A percentile compares a stretch with the other conserved stretches of the same genome.
These are phyloP conservation scores for Diaporthe longicolla DNA, from an alignment of 2,329 filamentous ascomycete species.

Conservation along the genomic window DNA sequence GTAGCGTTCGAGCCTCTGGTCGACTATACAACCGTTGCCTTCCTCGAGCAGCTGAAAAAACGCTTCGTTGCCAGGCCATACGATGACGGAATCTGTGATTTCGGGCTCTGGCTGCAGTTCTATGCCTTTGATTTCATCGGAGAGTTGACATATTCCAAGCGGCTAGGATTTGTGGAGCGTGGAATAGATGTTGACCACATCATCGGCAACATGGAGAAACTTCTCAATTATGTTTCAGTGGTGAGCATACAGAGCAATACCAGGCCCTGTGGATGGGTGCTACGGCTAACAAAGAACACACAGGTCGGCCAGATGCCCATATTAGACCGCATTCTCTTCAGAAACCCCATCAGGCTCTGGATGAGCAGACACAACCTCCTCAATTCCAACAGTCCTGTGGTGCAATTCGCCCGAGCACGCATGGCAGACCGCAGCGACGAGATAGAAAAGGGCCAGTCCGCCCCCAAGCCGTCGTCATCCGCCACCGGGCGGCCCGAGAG, in stretches of 20 bases:
- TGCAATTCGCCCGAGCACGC: conserved; percentile 6
- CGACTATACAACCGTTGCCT: conserved; percentile 44
- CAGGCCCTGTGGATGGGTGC: too few relatives aligned
- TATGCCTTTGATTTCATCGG: conserved; percentile 32
- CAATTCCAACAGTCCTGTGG: conserved; percentile 4
- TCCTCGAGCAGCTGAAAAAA: conserved; percentile 49
- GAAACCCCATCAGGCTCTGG: conserved; percentile 16
- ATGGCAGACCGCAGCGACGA: conserved; percentile 16
- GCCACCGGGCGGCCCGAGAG: background rate
- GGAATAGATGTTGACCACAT: conserved; percentile 24
- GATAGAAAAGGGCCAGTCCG: conserved; percentile 8
- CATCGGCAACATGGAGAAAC: background rate
- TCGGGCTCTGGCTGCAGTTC: conserved; percentile 26
- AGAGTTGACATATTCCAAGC: conserved; percentile 22
- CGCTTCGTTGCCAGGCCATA: background rate
- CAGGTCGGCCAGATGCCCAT: conserved; percentile 29
- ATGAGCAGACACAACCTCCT: conserved; percentile 2
- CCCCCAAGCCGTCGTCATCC: background rate
- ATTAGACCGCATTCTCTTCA: background rate
- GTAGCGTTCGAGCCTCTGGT: conserved; percentile 47
- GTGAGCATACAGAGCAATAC: background rate
- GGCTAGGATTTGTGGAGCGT: conserved; percentile 15
- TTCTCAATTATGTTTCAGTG: background rate
- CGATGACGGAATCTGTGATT: background rate
- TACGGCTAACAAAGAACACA: background rate